Percentiles rank a stretch among this genome's conserved stretches.
phyloP scores from a whole-genome alignment of 306 rosid genomes.

The Gastrolobium villosum region DNA sequence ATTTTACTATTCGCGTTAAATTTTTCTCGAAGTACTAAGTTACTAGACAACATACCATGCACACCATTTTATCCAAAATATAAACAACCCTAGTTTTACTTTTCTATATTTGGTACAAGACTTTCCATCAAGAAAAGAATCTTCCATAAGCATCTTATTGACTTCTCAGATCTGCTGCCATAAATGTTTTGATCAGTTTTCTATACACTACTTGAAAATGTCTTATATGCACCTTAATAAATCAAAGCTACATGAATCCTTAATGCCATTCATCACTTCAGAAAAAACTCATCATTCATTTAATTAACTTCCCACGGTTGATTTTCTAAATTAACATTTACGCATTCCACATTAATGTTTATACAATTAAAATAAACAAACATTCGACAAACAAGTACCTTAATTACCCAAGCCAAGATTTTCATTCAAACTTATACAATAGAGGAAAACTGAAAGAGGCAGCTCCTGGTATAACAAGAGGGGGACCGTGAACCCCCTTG shows the following conservation, averaged over 20 bases:
- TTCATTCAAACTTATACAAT: conserved; percentile 17
- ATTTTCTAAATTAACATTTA: conserved; percentile 11
- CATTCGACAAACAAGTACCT: neutral
- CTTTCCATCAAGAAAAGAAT: conserved; percentile 1
- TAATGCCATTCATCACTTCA: neutral
- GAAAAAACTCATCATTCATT: neutral
- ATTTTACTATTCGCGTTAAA: neutral
- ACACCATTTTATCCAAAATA: neutral
- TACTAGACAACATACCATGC: neutral
- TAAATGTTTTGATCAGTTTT: conserved; percentile 13
- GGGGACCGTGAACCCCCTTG: neutral
- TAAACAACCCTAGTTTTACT: neutral
- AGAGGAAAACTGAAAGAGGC: conserved; percentile 18
- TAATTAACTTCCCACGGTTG: neutral
- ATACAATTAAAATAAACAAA: conserved; percentile 5
- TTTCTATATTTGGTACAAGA: neutral
- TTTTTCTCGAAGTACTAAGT: neutral
- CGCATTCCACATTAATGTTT: neutral
- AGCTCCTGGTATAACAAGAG: neutral
- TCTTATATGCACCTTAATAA: neutral
- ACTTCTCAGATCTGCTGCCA: neutral
- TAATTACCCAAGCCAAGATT: neutral
- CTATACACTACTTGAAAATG: neutral
- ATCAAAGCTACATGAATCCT: conserved; percentile 21
- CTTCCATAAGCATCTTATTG: neutral